Evolutionary conservation across 495 filamentous ascomycete species (phyloP).

Genomic region (Xylaria longipes): DNA sequence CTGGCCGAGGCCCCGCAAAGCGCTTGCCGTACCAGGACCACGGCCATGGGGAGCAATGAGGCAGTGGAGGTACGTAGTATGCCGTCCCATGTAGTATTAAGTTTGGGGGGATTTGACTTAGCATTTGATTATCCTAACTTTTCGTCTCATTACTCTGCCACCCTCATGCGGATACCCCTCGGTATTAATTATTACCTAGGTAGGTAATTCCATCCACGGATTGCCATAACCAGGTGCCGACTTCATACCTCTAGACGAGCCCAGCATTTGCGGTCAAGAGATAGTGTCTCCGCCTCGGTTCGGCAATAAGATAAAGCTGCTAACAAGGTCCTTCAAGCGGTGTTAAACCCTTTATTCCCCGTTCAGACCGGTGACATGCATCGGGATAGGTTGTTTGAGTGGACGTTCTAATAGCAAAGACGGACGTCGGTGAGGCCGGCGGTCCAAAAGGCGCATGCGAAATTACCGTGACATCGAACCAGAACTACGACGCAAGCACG

Average conservation of each 20-base stretch:
- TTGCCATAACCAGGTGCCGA: constrained; percentile 5
- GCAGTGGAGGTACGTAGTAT: neutral
- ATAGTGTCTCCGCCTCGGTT: neutral
- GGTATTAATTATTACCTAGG: neutral
- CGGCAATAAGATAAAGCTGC: neutral
- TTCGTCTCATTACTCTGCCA: neutral
- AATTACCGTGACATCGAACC: constrained; percentile 10
- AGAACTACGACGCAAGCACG: constrained; percentile 16
- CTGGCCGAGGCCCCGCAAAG: constrained; percentile 1
- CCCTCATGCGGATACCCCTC: neutral
- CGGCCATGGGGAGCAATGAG: constrained; percentile 10
- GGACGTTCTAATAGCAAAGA: neutral
- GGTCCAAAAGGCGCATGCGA: neutral
- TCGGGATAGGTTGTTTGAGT: neutral
- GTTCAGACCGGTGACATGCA: constrained; percentile 5
- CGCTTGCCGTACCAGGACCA: constrained; percentile 22
- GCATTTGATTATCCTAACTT: neutral
- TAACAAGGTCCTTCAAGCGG: constrained; percentile 7
- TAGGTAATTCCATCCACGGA: neutral
- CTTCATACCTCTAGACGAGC: neutral
- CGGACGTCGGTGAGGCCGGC: constrained; percentile 4
- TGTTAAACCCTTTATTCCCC: neutral
- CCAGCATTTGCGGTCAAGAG: neutral
- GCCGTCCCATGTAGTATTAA: neutral
- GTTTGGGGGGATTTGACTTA: neutral